A percentile compares a stretch with the other conserved stretches of the same genome.
phyloP scores from a whole-genome alignment of 2,329 filamentous ascomycete species.

The Rugonectria rugulosa region DNA sequence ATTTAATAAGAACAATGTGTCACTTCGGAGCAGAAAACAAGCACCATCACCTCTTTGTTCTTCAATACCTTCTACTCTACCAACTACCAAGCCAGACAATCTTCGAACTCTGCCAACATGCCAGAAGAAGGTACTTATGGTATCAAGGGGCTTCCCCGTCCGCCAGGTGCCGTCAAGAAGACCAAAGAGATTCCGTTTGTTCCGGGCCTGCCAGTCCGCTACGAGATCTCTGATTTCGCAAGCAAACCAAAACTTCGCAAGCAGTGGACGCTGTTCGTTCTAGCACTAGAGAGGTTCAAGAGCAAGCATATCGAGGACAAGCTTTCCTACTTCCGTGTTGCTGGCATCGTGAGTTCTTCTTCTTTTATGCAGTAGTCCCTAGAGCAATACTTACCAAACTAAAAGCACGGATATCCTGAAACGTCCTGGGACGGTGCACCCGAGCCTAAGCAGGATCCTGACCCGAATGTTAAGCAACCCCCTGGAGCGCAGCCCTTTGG shows the following conservation, averaged over 20 bases:
- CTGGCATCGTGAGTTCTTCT: not conserved
- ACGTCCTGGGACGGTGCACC: slow-evolving; percentile 13
- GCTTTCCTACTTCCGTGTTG: slow-evolving; percentile 18
- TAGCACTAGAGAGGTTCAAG: slow-evolving; percentile 17
- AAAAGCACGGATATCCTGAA: slow-evolving; percentile 24
- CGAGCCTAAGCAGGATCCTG: not conserved
- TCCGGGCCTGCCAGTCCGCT: no score
- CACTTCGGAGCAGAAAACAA: no score
- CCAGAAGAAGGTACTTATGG: no score
- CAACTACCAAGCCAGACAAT: no score
- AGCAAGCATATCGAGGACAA: slow-evolving; percentile 6
- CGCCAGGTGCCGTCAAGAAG: no score
- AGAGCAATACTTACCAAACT: no score
- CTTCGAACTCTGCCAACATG: no score
- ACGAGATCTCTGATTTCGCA: slow-evolving; percentile 5
- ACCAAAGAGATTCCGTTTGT: no score
- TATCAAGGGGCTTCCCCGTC: no score
- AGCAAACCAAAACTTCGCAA: not conserved
- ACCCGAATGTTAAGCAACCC: not conserved
- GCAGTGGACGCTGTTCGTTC: slow-evolving; percentile 18
- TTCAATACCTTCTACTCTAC: no score
- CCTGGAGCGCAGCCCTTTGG: slow-evolving; percentile 14
- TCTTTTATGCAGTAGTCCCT: not conserved
- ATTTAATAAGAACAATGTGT: no score
- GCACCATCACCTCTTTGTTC: no score